These are phyloP conservation scores for Ulota crispa DNA, from an alignment of 225 moss, liverwort and hornwort genomes.

Conservation along the genomic window DNA sequence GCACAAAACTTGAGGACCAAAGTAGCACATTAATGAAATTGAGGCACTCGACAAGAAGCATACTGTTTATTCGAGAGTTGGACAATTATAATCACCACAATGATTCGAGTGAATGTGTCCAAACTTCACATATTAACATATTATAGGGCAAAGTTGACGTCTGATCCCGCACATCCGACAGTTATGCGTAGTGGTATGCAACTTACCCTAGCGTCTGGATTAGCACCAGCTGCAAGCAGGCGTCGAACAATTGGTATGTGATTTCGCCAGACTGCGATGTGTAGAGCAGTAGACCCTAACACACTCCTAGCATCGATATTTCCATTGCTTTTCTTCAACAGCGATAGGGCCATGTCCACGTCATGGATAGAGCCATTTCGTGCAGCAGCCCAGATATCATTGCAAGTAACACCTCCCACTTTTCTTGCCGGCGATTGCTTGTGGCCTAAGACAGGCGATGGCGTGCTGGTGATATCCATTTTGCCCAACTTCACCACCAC, in stretches of 20 bases:
- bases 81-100: neutral
- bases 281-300: slow-evolving; percentile 81
- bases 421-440: slow-evolving; percentile 42
- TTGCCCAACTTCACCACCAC: slow-evolving; percentile 19
- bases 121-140: neutral
- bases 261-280: slow-evolving; percentile 94
- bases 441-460: slow-evolving; percentile 28
- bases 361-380: slow-evolving; percentile 77
- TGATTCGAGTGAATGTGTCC: neutral
- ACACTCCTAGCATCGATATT: slow-evolving; percentile 73
- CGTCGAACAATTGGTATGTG: slow-evolving; percentile 84
- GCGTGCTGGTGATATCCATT: slow-evolving; percentile 39
- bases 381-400: slow-evolving; percentile 78
- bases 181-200: neutral
- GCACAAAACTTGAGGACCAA: slow-evolving; percentile 1
- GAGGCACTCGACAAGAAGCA: slow-evolving; percentile 3
- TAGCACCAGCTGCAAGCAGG: slow-evolving; percentile 86
- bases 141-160: neutral
- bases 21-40: neutral
- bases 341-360: slow-evolving; percentile 62
- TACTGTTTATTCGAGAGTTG: neutral
- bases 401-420: slow-evolving; percentile 33
- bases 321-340: slow-evolving; percentile 71
- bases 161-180: neutral
- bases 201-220: slow-evolving; percentile 81